Evolutionary conservation across 2,329 filamentous ascomycete species (phyloP), one percentile per base, ranked within the genome.

Genomic region (Ophiostoma himal-ulmi): DNA sequence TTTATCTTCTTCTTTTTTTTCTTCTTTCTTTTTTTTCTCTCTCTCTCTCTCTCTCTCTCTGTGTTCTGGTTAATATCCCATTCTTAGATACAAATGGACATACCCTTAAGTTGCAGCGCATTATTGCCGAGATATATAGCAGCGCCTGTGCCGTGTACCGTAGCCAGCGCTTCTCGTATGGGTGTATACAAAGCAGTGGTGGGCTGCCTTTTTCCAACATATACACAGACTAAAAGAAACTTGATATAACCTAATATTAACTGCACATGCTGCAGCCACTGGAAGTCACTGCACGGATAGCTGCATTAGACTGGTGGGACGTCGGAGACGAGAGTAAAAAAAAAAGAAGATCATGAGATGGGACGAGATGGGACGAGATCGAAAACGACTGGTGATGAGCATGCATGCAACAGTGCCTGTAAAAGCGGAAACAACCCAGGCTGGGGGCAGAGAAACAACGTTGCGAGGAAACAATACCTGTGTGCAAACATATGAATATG

Each of bases 221-320:
- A 54, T 26, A 26, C 52, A 57, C 44, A 48, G 14, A 48, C 5
- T 8, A 57, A 48, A 44, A 20, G 5, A 48, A 20, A 48, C 6
- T 20, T 7, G 17, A 48, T 7, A 39, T 10, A 39, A 13, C 37
- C 11, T 10, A 48, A 48, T 7, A 3, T 11, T 7, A 20, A n/a
- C 17, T 20, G 44, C 44, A 48, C 5, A 48, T 48, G 44, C 44
- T 48, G 44, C 44, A 20, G 41, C 41, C 41, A 44, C 41, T 44
- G 41, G 17, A 44, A 54, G 22, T 57, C n/a, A 26, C 52, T 8
- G 22, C 52, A 3, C 52, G n/a, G 52, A 57, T 57, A 57, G n/a
- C 52, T 57, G 22, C 52, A 57, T 57, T 57, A 57, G 52, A 26
- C n/a, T 26, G 52, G 52, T 57, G 52, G 52, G n/a, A 57, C n/a